Conservation (phyloP, 768 basidiomycete species). For the Mycena crocata region DNA sequence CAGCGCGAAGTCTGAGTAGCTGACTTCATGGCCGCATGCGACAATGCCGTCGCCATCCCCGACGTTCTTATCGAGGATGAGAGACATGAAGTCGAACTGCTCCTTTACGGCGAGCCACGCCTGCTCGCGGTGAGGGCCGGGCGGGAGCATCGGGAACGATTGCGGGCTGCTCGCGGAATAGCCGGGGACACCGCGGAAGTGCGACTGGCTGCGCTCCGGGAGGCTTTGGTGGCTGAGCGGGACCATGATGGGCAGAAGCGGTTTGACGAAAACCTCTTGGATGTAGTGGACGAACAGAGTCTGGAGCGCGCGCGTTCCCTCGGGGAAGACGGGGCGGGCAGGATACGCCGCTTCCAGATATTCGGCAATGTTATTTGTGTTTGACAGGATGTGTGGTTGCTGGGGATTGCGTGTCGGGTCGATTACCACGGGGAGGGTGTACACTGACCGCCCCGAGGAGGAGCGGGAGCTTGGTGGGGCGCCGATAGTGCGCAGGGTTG, state of each 20-base stretch:
- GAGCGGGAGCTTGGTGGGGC: conserved; percentile 67
- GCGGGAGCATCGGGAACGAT: conserved; percentile 29
- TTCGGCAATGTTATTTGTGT: conserved; percentile 71
- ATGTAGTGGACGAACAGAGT: conserved; percentile 78
- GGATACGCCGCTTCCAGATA: conserved; percentile 79
- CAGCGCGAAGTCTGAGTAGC: conserved; percentile 80
- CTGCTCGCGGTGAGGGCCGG: conserved; percentile 65
- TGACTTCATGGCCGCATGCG: conserved; percentile 72
- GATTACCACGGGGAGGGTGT: conserved; percentile 72
- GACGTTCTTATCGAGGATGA: conserved; percentile 74
- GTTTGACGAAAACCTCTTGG: conserved; percentile 73
- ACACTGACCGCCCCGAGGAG: conserved; percentile 70
- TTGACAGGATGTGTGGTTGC: conserved; percentile 53
- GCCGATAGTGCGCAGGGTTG: conserved; percentile 65
- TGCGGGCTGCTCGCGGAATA: conserved; percentile 10
- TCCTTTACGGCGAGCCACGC: conserved; percentile 74
- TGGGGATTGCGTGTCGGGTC: conserved; percentile 51
- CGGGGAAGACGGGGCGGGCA: conserved; percentile 77
- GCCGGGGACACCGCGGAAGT: conserved; percentile 49
- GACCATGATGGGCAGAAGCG: conserved; percentile 78
- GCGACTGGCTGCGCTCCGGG: conserved; percentile 64
- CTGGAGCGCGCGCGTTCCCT: conserved; percentile 78
- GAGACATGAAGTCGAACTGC: conserved; percentile 74
- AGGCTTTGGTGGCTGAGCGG: conserved; percentile 75
- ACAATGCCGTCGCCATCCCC: conserved; percentile 74